Evolutionary conservation across 2,329 filamentous ascomycete species (phyloP).

Genomic region (Fusarium sp.): DNA sequence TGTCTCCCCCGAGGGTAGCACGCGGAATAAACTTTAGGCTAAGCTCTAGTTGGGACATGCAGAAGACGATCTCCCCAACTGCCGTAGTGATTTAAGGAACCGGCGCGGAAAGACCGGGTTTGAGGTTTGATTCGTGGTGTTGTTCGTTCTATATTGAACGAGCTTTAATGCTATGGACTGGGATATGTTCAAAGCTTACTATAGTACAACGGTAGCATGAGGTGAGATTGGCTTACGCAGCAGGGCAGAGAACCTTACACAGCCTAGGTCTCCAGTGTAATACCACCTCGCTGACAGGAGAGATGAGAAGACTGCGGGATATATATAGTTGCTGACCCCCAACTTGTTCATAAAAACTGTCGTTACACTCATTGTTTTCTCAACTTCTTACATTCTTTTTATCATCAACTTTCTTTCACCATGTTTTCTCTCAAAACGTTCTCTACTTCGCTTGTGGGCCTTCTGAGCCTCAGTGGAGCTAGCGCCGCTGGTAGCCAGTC

Average conservation of each 20-base stretch:
- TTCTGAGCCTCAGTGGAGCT: constrained; percentile 18
- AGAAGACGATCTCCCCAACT: constrained; percentile 17
- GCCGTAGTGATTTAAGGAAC: constrained; percentile 1
- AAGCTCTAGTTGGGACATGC: neutral
- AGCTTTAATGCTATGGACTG: constrained; percentile 1
- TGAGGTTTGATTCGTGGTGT: neutral
- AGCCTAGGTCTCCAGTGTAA: too few species aligned
- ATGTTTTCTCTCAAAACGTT: constrained; percentile 23
- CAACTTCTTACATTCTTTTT: constrained; percentile 19
- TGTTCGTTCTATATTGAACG: neutral
- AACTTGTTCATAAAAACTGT: neutral
- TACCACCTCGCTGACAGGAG: too few species aligned
- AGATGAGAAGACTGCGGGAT: neutral
- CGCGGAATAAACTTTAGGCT: constrained; percentile 18
- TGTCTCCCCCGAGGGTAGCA: too few species aligned
- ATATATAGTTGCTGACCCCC: constrained; percentile 17
- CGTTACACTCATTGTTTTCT: neutral
- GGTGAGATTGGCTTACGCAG: neutral
- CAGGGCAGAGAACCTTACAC: neutral
- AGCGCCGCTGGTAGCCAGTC: neutral
- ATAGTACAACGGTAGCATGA: neutral
- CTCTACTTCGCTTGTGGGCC: constrained; percentile 28
- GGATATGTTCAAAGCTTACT: constrained; percentile 5
- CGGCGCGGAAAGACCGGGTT: neutral
- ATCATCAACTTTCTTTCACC: too few species aligned